Conservation (phyloP, 441 rosid species). For the Corymbia citriodora region DNA sequence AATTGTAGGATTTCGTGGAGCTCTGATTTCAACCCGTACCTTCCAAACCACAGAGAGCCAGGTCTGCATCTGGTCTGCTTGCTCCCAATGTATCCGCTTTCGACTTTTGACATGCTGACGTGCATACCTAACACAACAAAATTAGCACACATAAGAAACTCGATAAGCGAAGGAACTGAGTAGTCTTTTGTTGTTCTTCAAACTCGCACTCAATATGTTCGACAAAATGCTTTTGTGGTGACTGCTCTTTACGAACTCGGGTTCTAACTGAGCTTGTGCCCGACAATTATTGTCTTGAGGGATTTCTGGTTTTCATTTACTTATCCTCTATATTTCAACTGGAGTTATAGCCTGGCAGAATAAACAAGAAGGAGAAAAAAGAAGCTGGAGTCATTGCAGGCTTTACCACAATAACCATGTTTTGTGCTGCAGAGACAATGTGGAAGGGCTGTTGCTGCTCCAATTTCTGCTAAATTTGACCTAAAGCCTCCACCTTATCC, state of each 20-base stretch:
- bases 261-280: neutral
- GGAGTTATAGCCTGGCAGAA: neutral
- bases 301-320: neutral
- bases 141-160: neutral
- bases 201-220: constrained; percentile 21
- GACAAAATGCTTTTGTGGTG: constrained; percentile 21
- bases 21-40: constrained; percentile 6
- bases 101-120: neutral
- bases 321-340: neutral
- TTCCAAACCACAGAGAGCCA: constrained; percentile 19
- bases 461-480: constrained; percentile 48
- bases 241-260: neutral
- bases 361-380: neutral
- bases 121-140: neutral
- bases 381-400: neutral
- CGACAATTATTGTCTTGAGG: neutral
- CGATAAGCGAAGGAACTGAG: neutral
- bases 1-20: constrained; percentile 20
- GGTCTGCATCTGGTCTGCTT: constrained; percentile 18
- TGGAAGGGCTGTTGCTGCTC: constrained; percentile 19
- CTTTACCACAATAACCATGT: neutral
- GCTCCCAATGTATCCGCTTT: neutral
- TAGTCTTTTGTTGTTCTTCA: neutral
- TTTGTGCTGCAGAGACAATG: constrained; percentile 25
- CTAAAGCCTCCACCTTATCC: constrained; percentile 87